Evolutionary conservation across 805 yeast genomes (phyloP).

Genomic region (Jamesozyma rosinii): DNA sequence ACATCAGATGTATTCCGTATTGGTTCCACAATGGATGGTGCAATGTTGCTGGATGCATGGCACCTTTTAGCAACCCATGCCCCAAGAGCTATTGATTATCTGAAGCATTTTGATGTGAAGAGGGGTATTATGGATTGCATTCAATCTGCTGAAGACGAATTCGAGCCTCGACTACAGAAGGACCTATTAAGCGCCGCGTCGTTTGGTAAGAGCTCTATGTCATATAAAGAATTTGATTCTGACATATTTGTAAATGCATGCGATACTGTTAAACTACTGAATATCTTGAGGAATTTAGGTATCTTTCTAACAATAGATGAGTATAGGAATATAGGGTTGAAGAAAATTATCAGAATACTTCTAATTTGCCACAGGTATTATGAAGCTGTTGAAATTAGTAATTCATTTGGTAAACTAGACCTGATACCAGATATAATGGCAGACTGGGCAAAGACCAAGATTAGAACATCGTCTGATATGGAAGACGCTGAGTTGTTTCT

Average conservation of each 20-base stretch:
- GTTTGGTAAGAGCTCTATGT: constrained; percentile 63
- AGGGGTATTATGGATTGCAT: constrained; percentile 66
- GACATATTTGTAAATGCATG: constrained; percentile 55
- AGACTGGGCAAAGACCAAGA: constrained; percentile 74
- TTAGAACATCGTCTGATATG: constrained; percentile 42
- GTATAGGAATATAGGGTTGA: constrained; percentile 43
- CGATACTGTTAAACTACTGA: constrained; percentile 54
- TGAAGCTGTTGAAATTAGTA: constrained; percentile 54
- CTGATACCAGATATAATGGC: constrained; percentile 44
- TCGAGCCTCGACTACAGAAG: constrained; percentile 73
- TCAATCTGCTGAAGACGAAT: constrained; percentile 66
- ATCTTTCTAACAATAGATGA: constrained; percentile 56
- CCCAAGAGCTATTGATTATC: constrained; percentile 73
- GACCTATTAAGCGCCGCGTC: constrained; percentile 69
- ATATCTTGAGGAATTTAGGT: constrained; percentile 59
- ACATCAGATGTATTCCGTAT: constrained; percentile 61
- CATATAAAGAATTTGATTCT: constrained; percentile 45
- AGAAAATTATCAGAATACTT: constrained; percentile 47
- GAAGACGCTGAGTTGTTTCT: constrained; percentile 53
- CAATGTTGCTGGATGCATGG: constrained; percentile 72
- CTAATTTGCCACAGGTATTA: constrained; percentile 50
- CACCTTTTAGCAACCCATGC: constrained; percentile 57
- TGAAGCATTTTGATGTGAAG: constrained; percentile 43
- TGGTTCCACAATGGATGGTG: constrained; percentile 78
- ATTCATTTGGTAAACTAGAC: constrained; percentile 37